Conservation (phyloP, 495 filamentous ascomycete genomes). For the Clohesyomyces aquaticus region DNA sequence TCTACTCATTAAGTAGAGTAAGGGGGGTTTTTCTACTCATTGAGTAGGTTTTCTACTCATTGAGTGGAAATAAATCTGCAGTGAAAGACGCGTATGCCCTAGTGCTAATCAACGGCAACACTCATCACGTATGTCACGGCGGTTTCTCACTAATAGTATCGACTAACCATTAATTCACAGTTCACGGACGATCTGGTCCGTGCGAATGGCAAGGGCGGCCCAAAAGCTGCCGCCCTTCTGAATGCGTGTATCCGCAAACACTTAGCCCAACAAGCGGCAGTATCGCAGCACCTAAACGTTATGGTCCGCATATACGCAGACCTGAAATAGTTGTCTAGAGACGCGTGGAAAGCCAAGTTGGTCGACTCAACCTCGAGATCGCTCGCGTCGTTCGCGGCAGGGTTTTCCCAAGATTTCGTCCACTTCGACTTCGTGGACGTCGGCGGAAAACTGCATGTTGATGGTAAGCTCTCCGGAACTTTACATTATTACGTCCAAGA, state of each 20-base stretch:
- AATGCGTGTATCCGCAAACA: not conserved
- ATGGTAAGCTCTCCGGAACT: not conserved
- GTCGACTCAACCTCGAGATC: not conserved
- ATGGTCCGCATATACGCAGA: not conserved
- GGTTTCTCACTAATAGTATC: not conserved
- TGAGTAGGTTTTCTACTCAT: no score
- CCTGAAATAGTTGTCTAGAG: not conserved
- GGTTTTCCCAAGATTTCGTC: not conserved
- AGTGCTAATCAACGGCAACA: not conserved
- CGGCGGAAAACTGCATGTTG: not conserved
- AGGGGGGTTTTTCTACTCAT: no score
- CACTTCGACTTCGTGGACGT: conserved; percentile 6
- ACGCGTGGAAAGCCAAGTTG: not conserved
- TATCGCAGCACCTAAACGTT: not conserved
- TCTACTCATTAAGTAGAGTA: no score
- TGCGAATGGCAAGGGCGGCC: not conserved
- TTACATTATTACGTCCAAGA: not conserved
- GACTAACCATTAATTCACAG: not conserved
- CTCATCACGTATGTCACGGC: not conserved
- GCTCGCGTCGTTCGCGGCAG: not conserved
- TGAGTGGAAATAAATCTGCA: no score
- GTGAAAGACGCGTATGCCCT: not conserved
- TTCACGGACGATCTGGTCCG: not conserved
- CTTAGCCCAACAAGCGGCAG: not conserved
- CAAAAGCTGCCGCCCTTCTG: not conserved